Evolutionary conservation across 2,329 filamentous ascomycete species (phyloP).

Genomic region (Bipolaris sorokiniana): DNA sequence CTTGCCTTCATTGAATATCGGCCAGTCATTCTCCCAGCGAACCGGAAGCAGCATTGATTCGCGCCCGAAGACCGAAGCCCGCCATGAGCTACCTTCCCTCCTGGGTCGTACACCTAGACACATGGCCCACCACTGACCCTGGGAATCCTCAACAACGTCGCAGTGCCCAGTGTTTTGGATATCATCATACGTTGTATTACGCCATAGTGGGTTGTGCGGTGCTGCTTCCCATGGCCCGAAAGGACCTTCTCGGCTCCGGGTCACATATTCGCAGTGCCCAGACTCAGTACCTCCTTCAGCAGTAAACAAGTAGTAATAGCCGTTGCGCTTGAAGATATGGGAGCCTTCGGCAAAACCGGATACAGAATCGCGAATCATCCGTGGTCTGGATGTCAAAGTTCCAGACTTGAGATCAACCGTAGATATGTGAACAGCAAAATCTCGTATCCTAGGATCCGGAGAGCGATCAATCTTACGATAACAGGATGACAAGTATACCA

Average conservation of each 20-base stretch:
- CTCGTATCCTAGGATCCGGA: conserved; percentile 26
- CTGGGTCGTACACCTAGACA: conserved; percentile 43
- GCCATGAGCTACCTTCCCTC: conserved; percentile 7
- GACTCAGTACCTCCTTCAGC: conserved; percentile 47
- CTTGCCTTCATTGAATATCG: conserved; percentile 56
- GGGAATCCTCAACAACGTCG: conserved; percentile 33
- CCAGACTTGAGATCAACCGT: conserved; percentile 44
- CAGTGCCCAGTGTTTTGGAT: conserved; percentile 38
- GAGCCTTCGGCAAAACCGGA: conserved; percentile 43
- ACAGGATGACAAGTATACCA: conserved; percentile 50
- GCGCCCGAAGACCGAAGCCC: conserved; percentile 41
- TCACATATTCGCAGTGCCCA: conserved; percentile 57
- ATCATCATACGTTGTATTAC: conserved; percentile 43
- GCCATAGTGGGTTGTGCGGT: conserved; percentile 48
- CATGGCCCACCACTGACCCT: conserved; percentile 39
- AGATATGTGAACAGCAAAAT: conserved; percentile 40
- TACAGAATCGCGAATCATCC: conserved; percentile 32
- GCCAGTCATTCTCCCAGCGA: conserved; percentile 60
- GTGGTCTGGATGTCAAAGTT: conserved; percentile 21
- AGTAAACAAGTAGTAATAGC: conserved; percentile 35
- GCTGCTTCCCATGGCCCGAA: conserved; percentile 47
- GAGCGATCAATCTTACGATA: conserved; percentile 23
- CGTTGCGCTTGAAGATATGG: conserved; percentile 40
- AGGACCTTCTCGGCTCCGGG: conserved; percentile 54
- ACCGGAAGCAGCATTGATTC: conserved; percentile 60